Conservation (phyloP, 768 basidiomycete genomes). For the Pluteus cervinus region DNA sequence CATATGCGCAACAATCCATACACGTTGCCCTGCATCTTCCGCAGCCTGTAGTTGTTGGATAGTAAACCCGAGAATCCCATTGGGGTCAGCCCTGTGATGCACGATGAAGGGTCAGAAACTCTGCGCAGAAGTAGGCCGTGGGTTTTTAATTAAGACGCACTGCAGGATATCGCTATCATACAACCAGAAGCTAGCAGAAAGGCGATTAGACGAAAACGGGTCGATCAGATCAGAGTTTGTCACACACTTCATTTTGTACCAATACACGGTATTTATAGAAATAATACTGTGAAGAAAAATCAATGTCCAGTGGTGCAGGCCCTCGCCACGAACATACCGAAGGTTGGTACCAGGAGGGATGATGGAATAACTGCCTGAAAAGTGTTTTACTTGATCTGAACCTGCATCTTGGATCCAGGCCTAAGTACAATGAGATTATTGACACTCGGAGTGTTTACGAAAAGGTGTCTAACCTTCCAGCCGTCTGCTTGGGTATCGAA, state of each 20-base stretch:
- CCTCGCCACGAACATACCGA: constrained; percentile 24
- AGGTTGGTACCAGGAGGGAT: constrained; percentile 43
- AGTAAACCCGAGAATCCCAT: constrained; percentile 51
- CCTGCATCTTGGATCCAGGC: constrained; percentile 39
- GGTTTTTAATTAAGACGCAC: constrained; percentile 24
- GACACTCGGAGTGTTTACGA: not conserved
- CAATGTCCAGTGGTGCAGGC: not conserved
- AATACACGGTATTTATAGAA: constrained; percentile 54
- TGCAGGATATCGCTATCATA: constrained; percentile 45
- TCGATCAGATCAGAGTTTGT: not conserved
- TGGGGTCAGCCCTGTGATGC: constrained; percentile 39
- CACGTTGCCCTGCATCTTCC: constrained; percentile 53
- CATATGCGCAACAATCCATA: constrained; percentile 60
- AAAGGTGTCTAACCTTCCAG: constrained; percentile 34
- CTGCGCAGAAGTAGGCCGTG: not conserved
- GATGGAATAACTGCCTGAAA: constrained; percentile 50
- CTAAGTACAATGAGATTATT: constrained; percentile 17
- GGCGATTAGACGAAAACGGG: not conserved
- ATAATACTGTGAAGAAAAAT: constrained; percentile 36
- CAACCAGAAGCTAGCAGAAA: constrained; percentile 45
- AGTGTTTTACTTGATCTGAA: constrained; percentile 36
- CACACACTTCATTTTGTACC: constrained; percentile 53
- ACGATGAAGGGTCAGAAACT: not conserved
- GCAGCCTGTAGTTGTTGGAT: constrained; percentile 50
- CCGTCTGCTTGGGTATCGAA: constrained; percentile 45